Base-by-base conservation (phyloP, 2,329 filamentous ascomycete genomes). In the Penicillium italicum region DNA sequence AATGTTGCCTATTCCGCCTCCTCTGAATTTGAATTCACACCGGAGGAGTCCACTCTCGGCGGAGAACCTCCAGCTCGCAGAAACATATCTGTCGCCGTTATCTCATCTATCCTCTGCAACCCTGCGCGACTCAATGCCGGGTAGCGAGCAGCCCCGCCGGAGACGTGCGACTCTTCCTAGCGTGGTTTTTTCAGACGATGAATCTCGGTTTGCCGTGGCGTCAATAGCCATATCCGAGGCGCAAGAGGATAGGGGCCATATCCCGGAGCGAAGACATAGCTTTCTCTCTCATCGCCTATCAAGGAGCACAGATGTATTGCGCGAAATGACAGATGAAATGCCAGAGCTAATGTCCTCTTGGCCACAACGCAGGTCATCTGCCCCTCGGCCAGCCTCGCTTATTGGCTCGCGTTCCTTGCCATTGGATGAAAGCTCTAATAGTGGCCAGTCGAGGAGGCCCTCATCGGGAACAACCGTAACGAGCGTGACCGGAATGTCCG, bases 81-180 rank as follows among this genome's bases (percentile, higher is more conserved):
- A 57, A 28, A 54, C 43, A 6, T 57, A 64, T 50, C 37, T 64
- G 12, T 63, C 53, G 10, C 53, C 53, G 28, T 14, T 45, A 6
- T 55, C 53, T 24, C 53, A 46, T 18, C 26, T 51, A 14, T 50
- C 60, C 5, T 61, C 62, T 1, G 63, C 62, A 6, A 45, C 61
- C n/a, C 43, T 61, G 20, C 60, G 61, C 14, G 61, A 62, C 8
- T 62, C 68, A n/a, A 50, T 64, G 18, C 58, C 59, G 9, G 60
- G 63, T 24, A 59, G 56, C 24, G 53, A 66, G 22, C 58, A 60
- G 5, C 62, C 65, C 11, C 66, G 66, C 24, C 68, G 67, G 37
- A 68, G 77, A 57, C 71, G 77, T 42, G 76, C 75, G 8, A 78
- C 76, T 1, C 65, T 78, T 16, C 76, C 77, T 1, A 78, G 76